Conservation (phyloP, 2,329 filamentous ascomycete genomes). For the Seiridium cupressi region DNA sequence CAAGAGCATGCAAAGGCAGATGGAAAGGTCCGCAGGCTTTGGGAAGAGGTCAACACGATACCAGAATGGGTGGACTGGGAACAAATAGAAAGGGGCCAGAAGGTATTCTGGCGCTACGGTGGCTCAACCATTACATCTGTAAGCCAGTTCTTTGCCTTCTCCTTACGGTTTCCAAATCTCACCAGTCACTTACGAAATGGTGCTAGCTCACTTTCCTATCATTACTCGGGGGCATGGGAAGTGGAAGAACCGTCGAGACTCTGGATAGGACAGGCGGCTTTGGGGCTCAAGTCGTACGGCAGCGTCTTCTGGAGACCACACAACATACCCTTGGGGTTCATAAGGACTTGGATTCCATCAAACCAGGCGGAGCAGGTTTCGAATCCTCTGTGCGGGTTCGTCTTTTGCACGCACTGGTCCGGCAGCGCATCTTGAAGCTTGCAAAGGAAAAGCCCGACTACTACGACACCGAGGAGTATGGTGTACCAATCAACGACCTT, state of each 20-base stretch:
- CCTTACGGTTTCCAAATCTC: constrained; percentile 15
- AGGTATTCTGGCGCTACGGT: constrained; percentile 76
- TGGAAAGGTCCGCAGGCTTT: constrained; percentile 53
- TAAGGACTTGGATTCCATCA: constrained; percentile 59
- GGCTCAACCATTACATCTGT: constrained; percentile 61
- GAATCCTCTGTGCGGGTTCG: constrained; percentile 65
- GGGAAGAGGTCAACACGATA: constrained; percentile 64
- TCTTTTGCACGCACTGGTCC: constrained; percentile 66
- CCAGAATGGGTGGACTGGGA: constrained; percentile 78
- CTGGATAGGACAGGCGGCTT: constrained; percentile 74
- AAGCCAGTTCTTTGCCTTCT: constrained; percentile 14
- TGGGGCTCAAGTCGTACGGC: constrained; percentile 62
- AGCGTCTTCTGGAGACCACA: constrained; percentile 66
- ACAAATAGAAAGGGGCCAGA: constrained; percentile 71
- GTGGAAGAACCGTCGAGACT: constrained; percentile 71
- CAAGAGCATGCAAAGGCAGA: constrained; percentile 56
- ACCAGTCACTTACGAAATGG: background rate
- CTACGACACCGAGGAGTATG: constrained; percentile 57
- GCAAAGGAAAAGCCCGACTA: constrained; percentile 56
- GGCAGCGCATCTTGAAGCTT: constrained; percentile 62
- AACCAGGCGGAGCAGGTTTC: constrained; percentile 66
- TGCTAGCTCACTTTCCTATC: constrained; percentile 58
- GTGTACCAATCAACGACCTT: constrained; percentile 72
- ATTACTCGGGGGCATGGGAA: constrained; percentile 65
- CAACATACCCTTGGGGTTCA: constrained; percentile 75